Percentiles rank a stretch among this genome's conserved stretches.
These are phyloP conservation scores for Oenanthe javanica DNA, from an alignment of 140 eudicot species.

Conservation along the genomic window DNA sequence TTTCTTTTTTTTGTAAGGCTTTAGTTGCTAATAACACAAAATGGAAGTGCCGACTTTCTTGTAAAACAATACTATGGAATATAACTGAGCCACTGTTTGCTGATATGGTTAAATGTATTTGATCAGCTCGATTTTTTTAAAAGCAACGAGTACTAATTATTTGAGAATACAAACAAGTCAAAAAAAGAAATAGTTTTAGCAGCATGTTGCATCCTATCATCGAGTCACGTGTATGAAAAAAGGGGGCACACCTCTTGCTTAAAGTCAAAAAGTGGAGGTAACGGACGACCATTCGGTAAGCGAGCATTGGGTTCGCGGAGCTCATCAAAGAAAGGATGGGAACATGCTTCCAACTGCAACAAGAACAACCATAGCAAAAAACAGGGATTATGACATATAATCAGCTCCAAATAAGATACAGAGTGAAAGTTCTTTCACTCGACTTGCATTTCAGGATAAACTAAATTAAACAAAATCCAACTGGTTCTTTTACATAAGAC, in stretches of 20 bases:
- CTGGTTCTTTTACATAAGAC: background rate
- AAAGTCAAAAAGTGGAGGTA: conserved; percentile 89
- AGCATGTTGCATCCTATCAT: background rate
- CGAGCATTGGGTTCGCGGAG: conserved; percentile 82
- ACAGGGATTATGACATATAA: background rate
- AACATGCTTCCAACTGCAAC: conserved; percentile 84
- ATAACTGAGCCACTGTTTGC: background rate
- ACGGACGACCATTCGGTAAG: conserved; percentile 82
- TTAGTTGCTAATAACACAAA: background rate
- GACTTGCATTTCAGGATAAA: background rate
- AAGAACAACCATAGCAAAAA: background rate
- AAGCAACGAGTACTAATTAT: background rate
- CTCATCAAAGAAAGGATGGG: conserved; percentile 96
- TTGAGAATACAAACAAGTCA: too few species aligned
- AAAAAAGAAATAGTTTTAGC: background rate
- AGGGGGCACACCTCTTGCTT: conserved; percentile 76
- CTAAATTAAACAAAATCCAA: background rate
- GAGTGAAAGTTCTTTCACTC: background rate
- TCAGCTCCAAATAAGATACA: background rate
- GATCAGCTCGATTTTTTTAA: background rate
- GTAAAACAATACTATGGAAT: background rate
- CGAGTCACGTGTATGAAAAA: background rate
- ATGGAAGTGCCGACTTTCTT: background rate
- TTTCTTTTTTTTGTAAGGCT: background rate
- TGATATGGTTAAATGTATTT: background rate